Evolutionary conservation across 1,284 basidiomycete genomes (phyloP).

Genomic region (Gymnopus androsaceus): DNA sequence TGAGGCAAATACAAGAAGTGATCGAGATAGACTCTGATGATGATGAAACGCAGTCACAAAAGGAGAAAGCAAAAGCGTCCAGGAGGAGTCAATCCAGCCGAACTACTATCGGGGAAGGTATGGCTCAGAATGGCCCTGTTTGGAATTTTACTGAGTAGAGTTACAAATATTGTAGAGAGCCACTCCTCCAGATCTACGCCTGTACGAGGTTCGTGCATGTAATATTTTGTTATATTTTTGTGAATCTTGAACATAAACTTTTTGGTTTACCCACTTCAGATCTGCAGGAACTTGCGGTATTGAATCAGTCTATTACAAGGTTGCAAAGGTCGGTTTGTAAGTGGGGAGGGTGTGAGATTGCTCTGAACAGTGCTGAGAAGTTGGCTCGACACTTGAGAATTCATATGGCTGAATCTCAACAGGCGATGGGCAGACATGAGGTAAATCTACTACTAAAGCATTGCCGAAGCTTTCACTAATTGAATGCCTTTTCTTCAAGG

Average conservation of each 20-base stretch:
- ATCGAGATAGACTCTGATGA: conserved; percentile 1
- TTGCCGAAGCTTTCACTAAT: background rate
- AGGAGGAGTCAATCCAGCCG: background rate
- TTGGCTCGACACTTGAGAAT: conserved; percentile 51
- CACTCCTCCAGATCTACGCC: background rate
- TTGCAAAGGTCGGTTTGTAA: conserved; percentile 47
- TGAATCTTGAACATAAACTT: background rate
- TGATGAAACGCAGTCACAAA: background rate
- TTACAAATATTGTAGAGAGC: background rate
- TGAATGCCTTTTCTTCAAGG: background rate
- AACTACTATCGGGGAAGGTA: conserved; percentile 8
- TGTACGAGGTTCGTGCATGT: conserved; percentile 11
- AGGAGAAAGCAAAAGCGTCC: background rate
- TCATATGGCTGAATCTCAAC: conserved; percentile 38
- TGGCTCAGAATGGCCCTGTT: background rate
- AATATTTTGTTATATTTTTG: conserved; percentile 12
- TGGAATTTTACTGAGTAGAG: conserved; percentile 4
- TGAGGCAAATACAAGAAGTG: background rate
- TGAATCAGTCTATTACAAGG: conserved; percentile 47
- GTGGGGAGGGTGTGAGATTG: conserved; percentile 59
- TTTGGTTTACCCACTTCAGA: conserved; percentile 35
- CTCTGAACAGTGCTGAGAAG: conserved; percentile 53
- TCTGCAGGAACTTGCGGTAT: conserved; percentile 39
- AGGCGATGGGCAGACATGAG: background rate
- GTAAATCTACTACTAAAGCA: background rate